Evolutionary conservation across 306 rosid species (phyloP).

Genomic region (Cercis canadensis): DNA sequence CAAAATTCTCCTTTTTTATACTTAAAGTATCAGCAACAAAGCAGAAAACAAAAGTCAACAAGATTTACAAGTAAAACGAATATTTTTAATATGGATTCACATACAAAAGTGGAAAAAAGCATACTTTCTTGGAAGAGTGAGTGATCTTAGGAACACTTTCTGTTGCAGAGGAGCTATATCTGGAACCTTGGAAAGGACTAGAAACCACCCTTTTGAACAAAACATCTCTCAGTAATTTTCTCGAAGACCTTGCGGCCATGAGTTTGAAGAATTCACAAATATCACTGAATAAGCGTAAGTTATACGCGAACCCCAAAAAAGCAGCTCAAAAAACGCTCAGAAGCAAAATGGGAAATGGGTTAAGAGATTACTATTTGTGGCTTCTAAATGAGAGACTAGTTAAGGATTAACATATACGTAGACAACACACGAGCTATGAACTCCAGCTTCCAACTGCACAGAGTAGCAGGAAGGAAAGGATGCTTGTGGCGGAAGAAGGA

Average conservation of each 20-base stretch:
- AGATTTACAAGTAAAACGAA: neutral
- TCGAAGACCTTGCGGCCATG: constrained; percentile 84
- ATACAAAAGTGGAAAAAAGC: constrained; percentile 30
- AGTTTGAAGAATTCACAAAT: constrained; percentile 6
- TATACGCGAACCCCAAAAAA: constrained; percentile 31
- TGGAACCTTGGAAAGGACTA: constrained; percentile 46
- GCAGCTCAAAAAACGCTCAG: constrained; percentile 8
- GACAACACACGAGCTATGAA: too few species aligned
- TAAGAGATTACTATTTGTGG: too few species aligned
- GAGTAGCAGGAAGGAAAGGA: too few species aligned
- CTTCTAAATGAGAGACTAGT: too few species aligned
- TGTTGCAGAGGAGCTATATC: constrained; percentile 69
- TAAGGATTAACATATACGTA: too few species aligned
- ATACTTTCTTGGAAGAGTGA: constrained; percentile 82
- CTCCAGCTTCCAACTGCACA: too few species aligned
- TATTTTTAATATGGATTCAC: neutral
- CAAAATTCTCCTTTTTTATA: neutral
- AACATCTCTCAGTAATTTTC: constrained; percentile 56
- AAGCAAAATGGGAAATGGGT: neutral
- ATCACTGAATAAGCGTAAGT: constrained; percentile 20
- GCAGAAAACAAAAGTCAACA: constrained; percentile 1
- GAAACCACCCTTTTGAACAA: constrained; percentile 41
- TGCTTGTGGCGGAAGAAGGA: too few species aligned
- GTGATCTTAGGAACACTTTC: constrained; percentile 62
- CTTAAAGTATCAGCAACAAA: neutral